Percentiles rank a stretch among this genome's conserved stretches.
Conservation (phyloP, 2,329 filamentous ascomycete genomes). For the Colletotrichum sp. region DNA sequence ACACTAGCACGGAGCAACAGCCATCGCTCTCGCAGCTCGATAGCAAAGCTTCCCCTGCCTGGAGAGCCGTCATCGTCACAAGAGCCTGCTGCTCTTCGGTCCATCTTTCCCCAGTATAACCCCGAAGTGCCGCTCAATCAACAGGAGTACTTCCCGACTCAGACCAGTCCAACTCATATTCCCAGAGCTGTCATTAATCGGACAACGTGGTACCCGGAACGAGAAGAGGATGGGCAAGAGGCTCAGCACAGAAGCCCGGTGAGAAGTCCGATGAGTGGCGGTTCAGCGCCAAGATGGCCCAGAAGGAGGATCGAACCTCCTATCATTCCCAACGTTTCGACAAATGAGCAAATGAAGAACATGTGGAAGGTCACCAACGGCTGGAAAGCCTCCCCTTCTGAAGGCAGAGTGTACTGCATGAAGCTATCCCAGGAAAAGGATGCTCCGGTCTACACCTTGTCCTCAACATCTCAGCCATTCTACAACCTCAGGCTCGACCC, state of each 20-base stretch:
- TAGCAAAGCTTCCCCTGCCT: conserved; percentile 57
- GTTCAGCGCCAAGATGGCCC: conserved; percentile 29
- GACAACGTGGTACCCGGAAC: conserved; percentile 60
- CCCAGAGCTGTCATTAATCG: conserved; percentile 70
- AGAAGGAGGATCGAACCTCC: conserved; percentile 42
- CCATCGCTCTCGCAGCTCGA: conserved; percentile 58
- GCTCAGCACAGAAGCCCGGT: conserved; percentile 12
- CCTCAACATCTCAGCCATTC: conserved; percentile 66
- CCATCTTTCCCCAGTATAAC: conserved; percentile 80
- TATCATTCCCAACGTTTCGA: conserved; percentile 53
- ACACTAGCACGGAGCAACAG: conserved; percentile 56
- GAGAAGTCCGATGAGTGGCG: conserved; percentile 1
- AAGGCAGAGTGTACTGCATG: conserved; percentile 65
- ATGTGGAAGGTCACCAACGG: conserved; percentile 76
- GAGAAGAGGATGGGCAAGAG: conserved; percentile 27
- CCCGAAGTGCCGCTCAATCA: conserved; percentile 68
- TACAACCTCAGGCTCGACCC: conserved; percentile 71
- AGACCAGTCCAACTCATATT: conserved; percentile 67
- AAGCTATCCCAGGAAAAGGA: conserved; percentile 61
- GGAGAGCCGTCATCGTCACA: conserved; percentile 32
- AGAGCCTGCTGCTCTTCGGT: conserved; percentile 56
- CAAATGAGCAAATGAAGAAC: conserved; percentile 66
- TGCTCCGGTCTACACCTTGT: conserved; percentile 70
- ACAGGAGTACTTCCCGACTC: conserved; percentile 74
- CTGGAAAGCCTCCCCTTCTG: conserved; percentile 66